Percentiles rank a stretch among this genome's conserved stretches.
These are phyloP conservation scores for Chaetomium cochliodes DNA, from an alignment of 495 filamentous ascomycete species.

Conservation along the genomic window DNA sequence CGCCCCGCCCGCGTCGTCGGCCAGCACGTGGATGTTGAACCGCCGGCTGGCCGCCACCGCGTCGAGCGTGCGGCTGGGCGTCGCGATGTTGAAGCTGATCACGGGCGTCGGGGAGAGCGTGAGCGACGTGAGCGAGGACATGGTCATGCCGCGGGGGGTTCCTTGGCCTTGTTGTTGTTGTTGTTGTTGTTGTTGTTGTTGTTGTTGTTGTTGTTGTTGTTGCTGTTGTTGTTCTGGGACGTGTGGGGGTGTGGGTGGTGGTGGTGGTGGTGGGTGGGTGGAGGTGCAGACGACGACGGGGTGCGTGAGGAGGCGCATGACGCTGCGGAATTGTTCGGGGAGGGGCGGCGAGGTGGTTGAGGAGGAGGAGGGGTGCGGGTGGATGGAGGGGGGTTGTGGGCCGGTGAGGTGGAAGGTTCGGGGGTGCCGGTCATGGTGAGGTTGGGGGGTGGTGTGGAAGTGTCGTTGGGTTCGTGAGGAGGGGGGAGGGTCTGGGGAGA, in stretches of 20 bases:
- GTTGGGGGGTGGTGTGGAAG: slow-evolving; percentile 17
- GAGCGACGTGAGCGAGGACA: slow-evolving; percentile 81
- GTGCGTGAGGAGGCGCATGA: slow-evolving; percentile 71
- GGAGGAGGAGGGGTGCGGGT: slow-evolving; percentile 17
- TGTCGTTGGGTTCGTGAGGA: neutral
- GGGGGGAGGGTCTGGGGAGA: neutral
- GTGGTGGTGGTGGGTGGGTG: slow-evolving; percentile 28
- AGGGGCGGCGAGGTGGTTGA: slow-evolving; percentile 22
- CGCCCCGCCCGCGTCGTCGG: slow-evolving; percentile 42
- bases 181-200: too few species aligned
- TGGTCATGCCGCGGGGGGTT: slow-evolving; percentile 63
- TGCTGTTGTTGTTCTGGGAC: too few species aligned
- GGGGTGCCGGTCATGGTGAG: slow-evolving; percentile 14
- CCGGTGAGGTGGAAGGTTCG: slow-evolving; percentile 16
- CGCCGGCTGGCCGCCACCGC: slow-evolving; percentile 50
- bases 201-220: too few species aligned
- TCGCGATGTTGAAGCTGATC: slow-evolving; percentile 75
- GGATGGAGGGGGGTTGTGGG: slow-evolving; percentile 17
- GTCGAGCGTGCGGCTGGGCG: slow-evolving; percentile 67
- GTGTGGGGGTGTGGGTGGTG: slow-evolving; percentile 13
- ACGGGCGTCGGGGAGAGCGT: slow-evolving; percentile 63
- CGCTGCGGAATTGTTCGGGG: slow-evolving; percentile 50
- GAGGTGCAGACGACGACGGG: slow-evolving; percentile 72
- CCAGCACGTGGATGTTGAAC: slow-evolving; percentile 54
- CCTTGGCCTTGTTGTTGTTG: too few species aligned